Conservation (phyloP, 352 stramenopile species). For the Peronospora belbahrii region DNA sequence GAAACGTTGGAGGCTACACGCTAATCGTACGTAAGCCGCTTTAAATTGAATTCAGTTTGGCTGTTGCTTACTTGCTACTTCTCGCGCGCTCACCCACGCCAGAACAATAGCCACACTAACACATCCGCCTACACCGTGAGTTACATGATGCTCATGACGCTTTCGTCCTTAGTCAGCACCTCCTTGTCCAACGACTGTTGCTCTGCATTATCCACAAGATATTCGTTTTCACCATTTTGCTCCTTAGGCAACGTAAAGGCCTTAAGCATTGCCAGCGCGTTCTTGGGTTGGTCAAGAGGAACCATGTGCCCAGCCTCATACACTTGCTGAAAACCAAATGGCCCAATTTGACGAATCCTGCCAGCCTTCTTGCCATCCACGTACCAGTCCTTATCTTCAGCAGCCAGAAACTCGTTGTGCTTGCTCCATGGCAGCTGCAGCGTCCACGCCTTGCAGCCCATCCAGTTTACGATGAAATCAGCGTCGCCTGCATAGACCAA, state of each 20-base stretch:
- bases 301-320: conserved; percentile 95
- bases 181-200: conserved; percentile 19
- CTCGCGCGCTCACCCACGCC: not conserved
- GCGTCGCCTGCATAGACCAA: conserved; percentile 96
- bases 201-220: conserved; percentile 13
- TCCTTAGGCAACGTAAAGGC: conserved; percentile 67
- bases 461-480: conserved; percentile 97
- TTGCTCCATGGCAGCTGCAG: conserved; percentile 88
- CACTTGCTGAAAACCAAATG: conserved; percentile 93
- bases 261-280: conserved; percentile 91
- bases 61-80: conserved; percentile 3
- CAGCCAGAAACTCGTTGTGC: conserved; percentile 40
- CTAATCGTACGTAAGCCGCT: conserved; percentile 1
- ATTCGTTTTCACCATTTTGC: conserved; percentile 14
- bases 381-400: conserved; percentile 49
- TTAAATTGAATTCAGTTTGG: not conserved
- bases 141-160: conserved; percentile 38
- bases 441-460: conserved; percentile 96
- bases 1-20: conserved; percentile 1
- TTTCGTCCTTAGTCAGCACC: conserved; percentile 27
- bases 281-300: conserved; percentile 90
- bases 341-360: conserved; percentile 45
- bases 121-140: too few relatives aligned
- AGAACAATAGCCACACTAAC: conserved; percentile 12
- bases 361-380: conserved; percentile 56